Conservation (phyloP, 2,329 filamentous ascomycete genomes). For the Colletotrichum lupini region DNA sequence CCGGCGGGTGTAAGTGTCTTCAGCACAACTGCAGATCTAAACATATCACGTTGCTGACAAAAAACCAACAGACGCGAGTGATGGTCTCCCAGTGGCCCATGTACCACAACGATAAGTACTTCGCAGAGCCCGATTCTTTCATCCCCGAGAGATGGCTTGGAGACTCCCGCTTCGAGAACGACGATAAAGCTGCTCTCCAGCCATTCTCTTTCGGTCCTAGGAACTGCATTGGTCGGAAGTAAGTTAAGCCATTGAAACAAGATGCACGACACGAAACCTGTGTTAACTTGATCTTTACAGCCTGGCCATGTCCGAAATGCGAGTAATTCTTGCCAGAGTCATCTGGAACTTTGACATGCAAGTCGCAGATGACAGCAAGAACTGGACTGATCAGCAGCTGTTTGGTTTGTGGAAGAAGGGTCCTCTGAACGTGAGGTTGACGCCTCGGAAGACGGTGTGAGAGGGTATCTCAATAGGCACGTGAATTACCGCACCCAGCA, state of each 20-base stretch:
- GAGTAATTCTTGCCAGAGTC: conserved; percentile 56
- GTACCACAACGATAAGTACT: conserved; percentile 45
- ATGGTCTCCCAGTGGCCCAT: conserved; percentile 49
- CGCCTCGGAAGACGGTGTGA: not conserved
- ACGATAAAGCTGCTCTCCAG: conserved; percentile 51
- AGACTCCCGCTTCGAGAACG: conserved; percentile 37
- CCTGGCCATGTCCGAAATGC: conserved; percentile 61
- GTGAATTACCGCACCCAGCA: conserved; percentile 39
- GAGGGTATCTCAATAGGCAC: conserved; percentile 34
- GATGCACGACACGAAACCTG: too few species aligned
- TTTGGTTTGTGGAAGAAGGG: conserved; percentile 28
- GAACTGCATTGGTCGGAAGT: conserved; percentile 63
- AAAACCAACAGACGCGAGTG: conserved; percentile 39
- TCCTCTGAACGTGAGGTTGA: conserved; percentile 23
- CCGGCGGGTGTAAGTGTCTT: conserved; percentile 46
- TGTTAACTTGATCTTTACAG: conserved; percentile 18
- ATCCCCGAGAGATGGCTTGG: conserved; percentile 54
- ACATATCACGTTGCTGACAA: not conserved
- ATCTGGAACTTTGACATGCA: conserved; percentile 59
- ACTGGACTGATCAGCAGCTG: conserved; percentile 47
- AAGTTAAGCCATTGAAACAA: conserved; percentile 23
- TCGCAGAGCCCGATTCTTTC: conserved; percentile 55
- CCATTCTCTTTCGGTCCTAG: conserved; percentile 60
- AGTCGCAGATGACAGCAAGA: conserved; percentile 45
- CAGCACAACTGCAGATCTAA: not conserved